Evolutionary conservation across 1,284 basidiomycete genomes (phyloP).

Genomic region (Agaricales sp.): DNA sequence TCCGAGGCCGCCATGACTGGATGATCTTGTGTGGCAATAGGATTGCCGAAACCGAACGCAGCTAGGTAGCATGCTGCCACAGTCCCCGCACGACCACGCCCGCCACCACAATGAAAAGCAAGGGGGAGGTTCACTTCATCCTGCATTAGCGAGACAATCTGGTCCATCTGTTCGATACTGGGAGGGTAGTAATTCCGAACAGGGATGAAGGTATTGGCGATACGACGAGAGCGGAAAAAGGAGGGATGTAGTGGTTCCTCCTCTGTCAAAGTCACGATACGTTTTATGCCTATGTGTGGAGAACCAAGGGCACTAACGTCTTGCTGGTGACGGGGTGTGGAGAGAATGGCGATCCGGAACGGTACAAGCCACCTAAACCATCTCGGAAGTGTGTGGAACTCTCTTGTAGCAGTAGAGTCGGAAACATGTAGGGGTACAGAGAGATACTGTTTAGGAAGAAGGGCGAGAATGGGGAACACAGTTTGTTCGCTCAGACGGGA

Average conservation of each 20-base stretch:
- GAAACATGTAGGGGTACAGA: conserved; percentile 10
- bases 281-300: conserved; percentile 38
- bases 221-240: conserved; percentile 35
- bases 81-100: conserved; percentile 52
- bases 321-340: conserved; percentile 38
- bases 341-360: conserved; percentile 48
- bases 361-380: conserved; percentile 57
- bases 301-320: conserved; percentile 39
- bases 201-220: conserved; percentile 47
- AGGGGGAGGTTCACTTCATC: conserved; percentile 35
- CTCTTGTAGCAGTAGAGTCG: background rate
- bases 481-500: conserved; percentile 20
- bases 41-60: conserved; percentile 37
- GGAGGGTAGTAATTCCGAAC: conserved; percentile 43
- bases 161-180: conserved; percentile 49
- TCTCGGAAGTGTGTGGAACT: conserved; percentile 32
- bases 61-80: conserved; percentile 50
- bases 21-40: conserved; percentile 19
- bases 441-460: conserved; percentile 20
- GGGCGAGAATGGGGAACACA: conserved; percentile 26
- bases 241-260: conserved; percentile 36
- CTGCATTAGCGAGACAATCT: conserved; percentile 35
- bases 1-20: conserved; percentile 38
- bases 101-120: conserved; percentile 54
- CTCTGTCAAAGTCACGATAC: conserved; percentile 47